phyloP scores from a whole-genome alignment of 768 basidiomycete genomes.

The Boletus insuetus region DNA sequence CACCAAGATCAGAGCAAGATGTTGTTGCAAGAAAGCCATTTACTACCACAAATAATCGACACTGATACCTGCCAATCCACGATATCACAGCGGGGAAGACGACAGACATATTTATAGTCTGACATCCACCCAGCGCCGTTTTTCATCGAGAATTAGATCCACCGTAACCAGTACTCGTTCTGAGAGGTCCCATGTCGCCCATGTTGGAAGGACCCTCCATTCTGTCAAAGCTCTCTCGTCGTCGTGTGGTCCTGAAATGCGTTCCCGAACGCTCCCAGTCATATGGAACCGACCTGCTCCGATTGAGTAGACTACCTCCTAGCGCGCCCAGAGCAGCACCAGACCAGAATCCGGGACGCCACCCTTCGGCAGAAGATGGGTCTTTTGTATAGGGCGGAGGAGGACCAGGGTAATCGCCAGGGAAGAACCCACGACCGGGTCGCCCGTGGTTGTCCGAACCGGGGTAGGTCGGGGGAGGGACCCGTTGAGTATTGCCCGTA shows the following conservation, averaged over 20 bases:
- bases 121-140: not conserved
- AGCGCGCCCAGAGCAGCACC: conserved; percentile 75
- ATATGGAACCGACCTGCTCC: conserved; percentile 37
- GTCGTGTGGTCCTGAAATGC: conserved; percentile 29
- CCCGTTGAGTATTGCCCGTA: conserved; percentile 30
- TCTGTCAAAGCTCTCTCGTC: conserved; percentile 41
- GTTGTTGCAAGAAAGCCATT: not conserved
- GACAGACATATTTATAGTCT: not conserved
- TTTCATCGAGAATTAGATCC: conserved; percentile 68
- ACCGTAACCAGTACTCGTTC: conserved; percentile 78
- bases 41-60: not conserved
- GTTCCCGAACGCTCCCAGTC: conserved; percentile 58
- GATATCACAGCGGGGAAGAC: not conserved
- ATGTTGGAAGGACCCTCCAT: conserved; percentile 69
- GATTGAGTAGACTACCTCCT: conserved; percentile 56
- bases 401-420: conserved; percentile 46
- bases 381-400: conserved; percentile 58
- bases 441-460: conserved; percentile 18
- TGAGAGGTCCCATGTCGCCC: conserved; percentile 68
- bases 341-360: conserved; percentile 82
- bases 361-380: conserved; percentile 33
- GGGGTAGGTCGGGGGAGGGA: conserved; percentile 31
- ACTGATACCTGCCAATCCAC: not conserved
- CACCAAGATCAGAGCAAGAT: not conserved
- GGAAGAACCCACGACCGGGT: conserved; percentile 48